Conservation (phyloP, 2,329 filamentous ascomycete genomes). For the Alternaria burnsii region DNA sequence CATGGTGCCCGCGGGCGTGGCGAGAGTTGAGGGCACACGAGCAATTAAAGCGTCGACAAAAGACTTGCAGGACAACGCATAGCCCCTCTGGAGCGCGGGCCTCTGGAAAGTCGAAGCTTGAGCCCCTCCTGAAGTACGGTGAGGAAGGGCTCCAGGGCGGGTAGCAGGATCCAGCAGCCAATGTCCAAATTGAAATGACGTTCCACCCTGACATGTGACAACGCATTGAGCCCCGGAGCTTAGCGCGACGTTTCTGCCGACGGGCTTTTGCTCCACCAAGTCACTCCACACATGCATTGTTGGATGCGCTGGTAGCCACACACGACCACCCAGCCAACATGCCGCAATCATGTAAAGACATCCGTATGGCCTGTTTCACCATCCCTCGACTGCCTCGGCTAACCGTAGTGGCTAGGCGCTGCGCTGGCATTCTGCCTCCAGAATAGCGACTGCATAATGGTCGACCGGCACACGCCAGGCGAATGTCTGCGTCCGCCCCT, state of each 20-base stretch:
- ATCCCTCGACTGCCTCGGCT: background rate
- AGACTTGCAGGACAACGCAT: constrained; percentile 13
- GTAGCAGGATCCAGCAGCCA: too few species aligned
- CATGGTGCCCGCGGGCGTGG: constrained; percentile 37
- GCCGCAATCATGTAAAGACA: constrained; percentile 96
- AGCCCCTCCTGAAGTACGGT: constrained; percentile 6
- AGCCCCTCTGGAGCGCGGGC: constrained; percentile 14
- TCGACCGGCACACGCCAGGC: constrained; percentile 83
- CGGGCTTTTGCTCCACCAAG: constrained; percentile 13
- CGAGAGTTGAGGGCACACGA: background rate
- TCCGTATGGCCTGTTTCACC: constrained; percentile 69
- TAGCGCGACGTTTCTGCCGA: constrained; percentile 7
- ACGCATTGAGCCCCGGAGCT: constrained; percentile 17
- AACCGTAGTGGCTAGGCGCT: constrained; percentile 67
- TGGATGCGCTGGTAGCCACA: constrained; percentile 4
- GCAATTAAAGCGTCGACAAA: constrained; percentile 5
- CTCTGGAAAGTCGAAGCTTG: constrained; percentile 9
- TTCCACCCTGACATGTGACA: constrained; percentile 34
- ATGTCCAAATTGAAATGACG: constrained; percentile 12
- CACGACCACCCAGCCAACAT: constrained; percentile 58
- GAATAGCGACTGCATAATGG: constrained; percentile 94
- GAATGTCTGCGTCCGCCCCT: constrained; percentile 90
- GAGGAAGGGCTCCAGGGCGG: background rate
- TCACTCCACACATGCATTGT: constrained; percentile 13
- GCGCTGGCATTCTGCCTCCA: constrained; percentile 95